phyloP scores from a whole-genome alignment of 2,329 filamentous ascomycete genomes.

The Davidsoniella neocaledoniae region DNA sequence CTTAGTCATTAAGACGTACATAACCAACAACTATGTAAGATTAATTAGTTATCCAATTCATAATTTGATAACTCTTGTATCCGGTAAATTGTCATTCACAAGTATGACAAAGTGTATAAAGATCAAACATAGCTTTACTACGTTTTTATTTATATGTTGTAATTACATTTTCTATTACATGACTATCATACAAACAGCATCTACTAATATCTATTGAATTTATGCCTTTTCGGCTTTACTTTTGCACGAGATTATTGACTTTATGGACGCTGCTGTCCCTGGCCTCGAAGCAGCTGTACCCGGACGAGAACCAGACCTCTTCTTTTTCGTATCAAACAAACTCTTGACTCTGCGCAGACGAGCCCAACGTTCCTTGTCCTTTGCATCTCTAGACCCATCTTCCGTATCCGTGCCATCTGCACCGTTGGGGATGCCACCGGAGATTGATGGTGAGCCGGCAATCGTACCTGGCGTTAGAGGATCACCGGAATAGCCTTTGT shows the following conservation, averaged over 20 bases:
- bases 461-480: neutral
- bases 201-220: too few species aligned
- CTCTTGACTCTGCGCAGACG: slow-evolving; percentile 54
- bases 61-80: too few species aligned
- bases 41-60: too few species aligned
- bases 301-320: slow-evolving; percentile 25
- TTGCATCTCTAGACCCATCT: slow-evolving; percentile 30
- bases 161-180: neutral
- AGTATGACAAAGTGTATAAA: too few species aligned
- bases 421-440: neutral
- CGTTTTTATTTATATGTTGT: too few species aligned
- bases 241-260: too few species aligned
- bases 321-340: slow-evolving; percentile 49
- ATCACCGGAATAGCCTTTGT: neutral
- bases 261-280: slow-evolving; percentile 2
- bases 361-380: slow-evolving; percentile 61
- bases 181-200: too few species aligned
- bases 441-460: neutral
- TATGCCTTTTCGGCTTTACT: too few species aligned
- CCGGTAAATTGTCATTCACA: too few species aligned
- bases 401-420: neutral
- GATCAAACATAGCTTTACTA: too few species aligned
- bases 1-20: too few species aligned
- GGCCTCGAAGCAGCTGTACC: slow-evolving; percentile 19
- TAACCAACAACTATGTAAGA: too few species aligned